Evolutionary conservation across 768 basidiomycete genomes (phyloP), one percentile per base, ranked within the genome.

Genomic region (Boletus barrowsii): DNA sequence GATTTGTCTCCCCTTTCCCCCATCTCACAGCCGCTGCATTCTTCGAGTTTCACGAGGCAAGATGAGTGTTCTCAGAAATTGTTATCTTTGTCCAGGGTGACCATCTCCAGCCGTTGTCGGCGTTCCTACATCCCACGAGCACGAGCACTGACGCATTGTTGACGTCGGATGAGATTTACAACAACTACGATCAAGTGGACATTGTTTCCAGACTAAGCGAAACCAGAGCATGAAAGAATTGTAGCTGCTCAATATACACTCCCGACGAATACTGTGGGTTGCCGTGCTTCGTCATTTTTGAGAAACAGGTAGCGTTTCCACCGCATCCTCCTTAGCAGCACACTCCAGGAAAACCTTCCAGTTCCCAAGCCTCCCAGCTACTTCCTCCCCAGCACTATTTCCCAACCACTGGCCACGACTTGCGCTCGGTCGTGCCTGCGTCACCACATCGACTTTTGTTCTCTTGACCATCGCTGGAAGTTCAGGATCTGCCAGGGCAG

Each of bases 111-210:
- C 84, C 85, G 8, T 74, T 88, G 48, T 78, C 84, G 2, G 83
- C 85, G 14, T 90, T 86, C 71, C 66, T 88, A 53, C 78, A 86
- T 63, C 79, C 82, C 1, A 81, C 79, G 42, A 73, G 79, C 46
- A 65, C 62, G 15, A 75, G 74, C 26, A 81, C 84, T 51, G 86
- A 89, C 65, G 86, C 83, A 3, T 72, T 90, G 39, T 70, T 90
- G 53, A 83, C 85, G 20, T 81, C 82, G 20, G 83, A 83, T 50
- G 86, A 89, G 71, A 62, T 90, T 39, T 90, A 89, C 71, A 81
- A 88, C 71, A 86, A 88, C 61, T 88, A 81, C 57, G 83, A 86
- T 43, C 77, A 81, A 39, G 75, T 75, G 51, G 81, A 84, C 67
- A 79, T 87, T 24, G 61, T 71, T 13, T 18, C 49, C n/a, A 42